A percentile compares a stretch with the other conserved stretches of the same genome.
Conservation (phyloP, 1,139 yeast species). For the Kodamaea suecica region DNA sequence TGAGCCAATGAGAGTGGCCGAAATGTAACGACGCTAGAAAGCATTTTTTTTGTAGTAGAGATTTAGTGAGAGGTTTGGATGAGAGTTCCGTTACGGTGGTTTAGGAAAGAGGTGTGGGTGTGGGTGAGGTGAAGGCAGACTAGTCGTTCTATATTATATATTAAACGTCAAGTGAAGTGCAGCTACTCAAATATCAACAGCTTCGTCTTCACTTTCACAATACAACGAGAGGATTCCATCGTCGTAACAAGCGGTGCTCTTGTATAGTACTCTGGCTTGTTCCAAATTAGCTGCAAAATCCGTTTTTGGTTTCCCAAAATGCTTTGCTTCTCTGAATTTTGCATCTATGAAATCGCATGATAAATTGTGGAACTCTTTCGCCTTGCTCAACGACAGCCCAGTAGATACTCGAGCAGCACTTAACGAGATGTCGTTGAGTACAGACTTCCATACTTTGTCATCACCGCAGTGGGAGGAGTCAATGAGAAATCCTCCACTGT, state of each 20-base stretch:
- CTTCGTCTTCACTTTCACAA: neutral
- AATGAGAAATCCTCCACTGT: slow-evolving; percentile 3
- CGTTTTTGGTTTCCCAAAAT: slow-evolving; percentile 2
- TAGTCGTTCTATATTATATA: too few species aligned
- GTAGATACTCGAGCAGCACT: slow-evolving; percentile 52
- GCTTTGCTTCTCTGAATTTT: too few species aligned
- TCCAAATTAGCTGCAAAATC: slow-evolving; percentile 15
- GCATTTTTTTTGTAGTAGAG: too few species aligned
- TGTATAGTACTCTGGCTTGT: slow-evolving; percentile 8
- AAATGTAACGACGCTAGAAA: too few species aligned
- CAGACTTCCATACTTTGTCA: slow-evolving; percentile 32
- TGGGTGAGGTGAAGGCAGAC: too few species aligned
- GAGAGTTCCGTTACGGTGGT: too few species aligned
- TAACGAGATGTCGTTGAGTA: slow-evolving; percentile 46
- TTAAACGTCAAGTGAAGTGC: too few species aligned
- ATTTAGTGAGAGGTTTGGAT: too few species aligned
- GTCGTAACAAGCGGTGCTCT: slow-evolving; percentile 1
- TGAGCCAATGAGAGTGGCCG: slow-evolving; percentile 15
- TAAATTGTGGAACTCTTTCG: slow-evolving; percentile 20
- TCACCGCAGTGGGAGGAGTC: neutral
- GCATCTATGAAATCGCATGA: slow-evolving; percentile 32
- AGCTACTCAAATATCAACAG: neutral
- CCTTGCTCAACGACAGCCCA: slow-evolving; percentile 29
- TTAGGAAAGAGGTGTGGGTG: too few species aligned
- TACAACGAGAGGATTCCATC: slow-evolving; percentile 5